phyloP scores from a whole-genome alignment of 805 yeast species.

The Yarrowia divulgata region DNA sequence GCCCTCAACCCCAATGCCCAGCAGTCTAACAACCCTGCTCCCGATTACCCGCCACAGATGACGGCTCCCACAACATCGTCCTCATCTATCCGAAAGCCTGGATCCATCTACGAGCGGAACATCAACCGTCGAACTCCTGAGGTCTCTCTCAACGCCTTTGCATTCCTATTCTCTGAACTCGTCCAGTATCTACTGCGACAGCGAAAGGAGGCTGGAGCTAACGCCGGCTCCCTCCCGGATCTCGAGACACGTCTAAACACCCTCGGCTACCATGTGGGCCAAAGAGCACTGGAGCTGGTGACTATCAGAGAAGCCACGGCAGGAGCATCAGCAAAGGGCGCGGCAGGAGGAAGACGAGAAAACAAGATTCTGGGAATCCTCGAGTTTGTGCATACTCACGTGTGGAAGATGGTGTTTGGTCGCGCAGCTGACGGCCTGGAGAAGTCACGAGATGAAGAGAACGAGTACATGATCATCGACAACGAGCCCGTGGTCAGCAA shows the following conservation, averaged over 20 bases:
- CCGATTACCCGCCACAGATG: constrained; percentile 29
- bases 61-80: constrained; percentile 14
- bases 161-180: constrained; percentile 73
- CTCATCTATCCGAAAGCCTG: constrained; percentile 40
- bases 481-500: constrained; percentile 73
- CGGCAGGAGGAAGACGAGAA: constrained; percentile 56
- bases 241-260: constrained; percentile 68
- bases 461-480: constrained; percentile 81
- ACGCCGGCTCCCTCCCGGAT: constrained; percentile 58
- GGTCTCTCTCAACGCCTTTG: constrained; percentile 69
- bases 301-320: constrained; percentile 61
- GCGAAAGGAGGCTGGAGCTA: constrained; percentile 57
- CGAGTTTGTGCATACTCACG: constrained; percentile 72
- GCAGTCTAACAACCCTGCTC: not conserved
- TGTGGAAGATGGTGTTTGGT: constrained; percentile 80
- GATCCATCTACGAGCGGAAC: constrained; percentile 69
- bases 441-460: constrained; percentile 69
- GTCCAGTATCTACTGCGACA: constrained; percentile 68
- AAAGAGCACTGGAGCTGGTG: constrained; percentile 70
- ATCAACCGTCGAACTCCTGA: constrained; percentile 70
- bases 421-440: constrained; percentile 77
- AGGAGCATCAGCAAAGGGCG: constrained; percentile 48
- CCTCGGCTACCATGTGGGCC: constrained; percentile 80
- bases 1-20: constrained; percentile 30
- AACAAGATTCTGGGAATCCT: constrained; percentile 68